These are phyloP conservation scores for Herpetomonas muscarum DNA, from an alignment of 208 protist species.

Conservation along the genomic window DNA sequence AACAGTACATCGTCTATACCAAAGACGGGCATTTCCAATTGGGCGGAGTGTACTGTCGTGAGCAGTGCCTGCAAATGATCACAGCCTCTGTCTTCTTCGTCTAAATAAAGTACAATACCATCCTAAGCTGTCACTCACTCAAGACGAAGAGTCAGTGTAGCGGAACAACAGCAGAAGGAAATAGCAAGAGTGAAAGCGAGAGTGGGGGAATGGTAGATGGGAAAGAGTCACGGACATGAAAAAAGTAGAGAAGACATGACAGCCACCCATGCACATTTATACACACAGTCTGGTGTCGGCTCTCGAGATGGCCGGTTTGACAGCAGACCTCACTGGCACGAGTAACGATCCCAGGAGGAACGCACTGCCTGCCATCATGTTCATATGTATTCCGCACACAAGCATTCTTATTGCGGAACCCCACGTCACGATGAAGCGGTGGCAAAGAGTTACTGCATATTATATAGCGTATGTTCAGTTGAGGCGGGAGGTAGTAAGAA, in stretches of 20 bases:
- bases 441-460: too few relatives aligned
- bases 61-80: too few relatives aligned
- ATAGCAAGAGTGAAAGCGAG: neutral
- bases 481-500: neutral
- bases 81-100: too few relatives aligned
- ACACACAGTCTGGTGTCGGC: neutral
- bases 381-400: too few relatives aligned
- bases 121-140: neutral
- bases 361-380: too few relatives aligned
- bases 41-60: neutral
- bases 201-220: neutral
- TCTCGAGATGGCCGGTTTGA: too few relatives aligned
- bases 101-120: conserved; percentile 1
- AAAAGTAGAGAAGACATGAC: neutral
- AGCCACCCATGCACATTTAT: neutral
- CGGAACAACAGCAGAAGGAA: neutral
- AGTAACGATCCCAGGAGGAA: too few relatives aligned
- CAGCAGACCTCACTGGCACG: too few relatives aligned
- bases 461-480: too few relatives aligned
- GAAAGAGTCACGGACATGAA: neutral
- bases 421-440: too few relatives aligned
- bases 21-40: conserved; percentile 52
- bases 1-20: conserved; percentile 79
- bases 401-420: too few relatives aligned
- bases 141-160: too few relatives aligned